Evolutionary conservation across 2,329 filamentous ascomycete species (phyloP).

Genomic region (Nemania bipapillata): DNA sequence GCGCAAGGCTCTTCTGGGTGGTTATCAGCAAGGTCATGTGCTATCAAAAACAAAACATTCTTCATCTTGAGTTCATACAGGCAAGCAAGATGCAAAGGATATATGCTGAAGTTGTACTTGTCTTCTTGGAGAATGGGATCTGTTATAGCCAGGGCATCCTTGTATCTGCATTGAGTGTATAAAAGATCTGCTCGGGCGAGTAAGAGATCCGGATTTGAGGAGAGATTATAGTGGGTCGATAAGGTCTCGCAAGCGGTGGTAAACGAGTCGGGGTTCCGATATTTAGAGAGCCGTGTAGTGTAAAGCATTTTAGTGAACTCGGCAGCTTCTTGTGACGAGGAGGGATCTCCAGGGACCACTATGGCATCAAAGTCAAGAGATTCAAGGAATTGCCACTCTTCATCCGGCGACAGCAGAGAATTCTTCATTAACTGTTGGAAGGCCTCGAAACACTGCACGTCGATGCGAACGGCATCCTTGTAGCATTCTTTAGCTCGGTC

Average conservation of each 20-base stretch:
- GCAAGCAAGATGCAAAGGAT: conserved; percentile 91
- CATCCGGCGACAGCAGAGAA: conserved; percentile 85
- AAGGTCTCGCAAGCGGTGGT: conserved; percentile 88
- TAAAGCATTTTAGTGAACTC: conserved; percentile 97
- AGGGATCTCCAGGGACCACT: conserved; percentile 70
- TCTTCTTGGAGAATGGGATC: conserved; percentile 83
- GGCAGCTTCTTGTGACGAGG: conserved; percentile 82
- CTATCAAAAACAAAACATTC: conserved; percentile 88
- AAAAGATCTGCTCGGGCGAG: conserved; percentile 89
- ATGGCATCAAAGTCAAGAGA: conserved; percentile 91
- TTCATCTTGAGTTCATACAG: conserved; percentile 87
- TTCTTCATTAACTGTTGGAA: conserved; percentile 99
- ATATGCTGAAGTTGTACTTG: conserved; percentile 87
- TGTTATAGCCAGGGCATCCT: conserved; percentile 85
- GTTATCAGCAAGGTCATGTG: conserved; percentile 90
- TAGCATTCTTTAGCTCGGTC: conserved; percentile 98
- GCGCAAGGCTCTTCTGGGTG: conserved; percentile 91
- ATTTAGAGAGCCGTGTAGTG: conserved; percentile 93
- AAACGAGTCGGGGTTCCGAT: conserved; percentile 85
- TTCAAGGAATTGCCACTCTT: conserved; percentile 89
- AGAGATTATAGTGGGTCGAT: conserved; percentile 90
- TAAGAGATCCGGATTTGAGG: conserved; percentile 86
- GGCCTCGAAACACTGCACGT: conserved; percentile 97
- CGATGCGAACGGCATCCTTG: conserved; percentile 95
- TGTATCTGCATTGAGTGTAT: conserved; percentile 94